Base-by-base conservation (phyloP, 768 basidiomycete species). In the Mycena metata region DNA sequence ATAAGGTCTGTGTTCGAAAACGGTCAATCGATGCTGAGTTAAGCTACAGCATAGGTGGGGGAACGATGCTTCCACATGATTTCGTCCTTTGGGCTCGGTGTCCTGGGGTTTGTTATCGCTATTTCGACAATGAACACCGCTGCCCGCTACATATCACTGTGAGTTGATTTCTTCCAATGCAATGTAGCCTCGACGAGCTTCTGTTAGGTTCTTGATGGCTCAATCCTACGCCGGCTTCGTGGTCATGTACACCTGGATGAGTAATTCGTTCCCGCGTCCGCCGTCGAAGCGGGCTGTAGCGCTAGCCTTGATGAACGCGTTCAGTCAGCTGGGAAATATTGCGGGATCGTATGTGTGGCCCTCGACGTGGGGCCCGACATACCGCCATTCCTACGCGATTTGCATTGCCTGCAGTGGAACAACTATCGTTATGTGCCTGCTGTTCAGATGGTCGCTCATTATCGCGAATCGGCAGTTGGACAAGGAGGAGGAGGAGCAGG, bases 311-410 rank as follows among this genome's bases (percentile, higher is more conserved):
- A 87, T 94, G 75, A 94, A 95, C 77, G 89, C 91, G 30, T 92
- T 92, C 78, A 89, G 91, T 35, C 67, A 94, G 75, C 83, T 96
- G 30, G 96, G 95, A 7, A 96, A 96, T 78, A 84, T 96, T 63
- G 84, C 90, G 19, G 72, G 47, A 69, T 89, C 89, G 45, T 92
- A 92, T 74, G 81, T 90, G 47, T 93, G 90, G 90, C 91, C 89
- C 13, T 79, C 77, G 42, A 72, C 66, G 9, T 93, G 90, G 91
- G 91, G 90, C 10, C 90, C 90, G 26, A 86, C 87, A 0, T 94
- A 93, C 79, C 78, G 79, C 3, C 81, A 86, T 61, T 91, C 91
- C 13, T 95, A 90, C 79, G 88, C 82, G 50, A 94, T 96, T 72
- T 92, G 90, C 79, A 90, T 93, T 58, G 81, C 86, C 65, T 86